Percentiles rank a stretch among this genome's conserved stretches.
phyloP scores from a whole-genome alignment of 306 rosid species.

The Rubus idaeus region DNA sequence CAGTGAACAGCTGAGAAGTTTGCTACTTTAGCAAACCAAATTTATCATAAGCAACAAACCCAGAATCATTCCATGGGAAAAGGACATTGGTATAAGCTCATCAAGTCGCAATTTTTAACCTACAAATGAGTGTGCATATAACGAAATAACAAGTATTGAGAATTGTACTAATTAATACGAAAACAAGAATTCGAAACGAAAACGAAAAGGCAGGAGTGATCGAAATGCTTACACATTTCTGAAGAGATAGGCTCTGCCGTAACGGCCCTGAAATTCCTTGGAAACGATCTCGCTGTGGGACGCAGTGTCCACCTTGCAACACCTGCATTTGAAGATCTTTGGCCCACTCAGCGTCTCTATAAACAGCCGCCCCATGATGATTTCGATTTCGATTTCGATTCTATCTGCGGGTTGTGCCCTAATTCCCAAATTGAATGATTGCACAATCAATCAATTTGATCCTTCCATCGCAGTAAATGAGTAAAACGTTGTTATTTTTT shows the following conservation, averaged over 20 bases:
- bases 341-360: conserved; percentile 28
- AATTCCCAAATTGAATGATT: not conserved
- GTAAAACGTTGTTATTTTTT: not conserved
- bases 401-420: not conserved
- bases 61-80: not conserved
- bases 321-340: conserved; percentile 40
- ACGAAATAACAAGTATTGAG: not conserved
- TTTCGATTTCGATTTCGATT: not conserved
- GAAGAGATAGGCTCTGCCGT: conserved; percentile 38
- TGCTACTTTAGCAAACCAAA: too few relatives aligned
- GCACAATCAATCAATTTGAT: not conserved
- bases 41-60: not conserved
- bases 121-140: too few relatives aligned
- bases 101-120: not conserved
- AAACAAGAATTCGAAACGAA: not conserved
- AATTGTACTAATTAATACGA: too few relatives aligned
- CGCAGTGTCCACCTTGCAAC: conserved; percentile 37
- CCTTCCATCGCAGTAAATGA: not conserved
- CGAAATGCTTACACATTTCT: conserved; percentile 26
- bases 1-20: not conserved
- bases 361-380: conserved; percentile 32
- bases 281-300: conserved; percentile 31
- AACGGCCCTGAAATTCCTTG: conserved; percentile 36
- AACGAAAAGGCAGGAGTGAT: not conserved
- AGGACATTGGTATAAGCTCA: not conserved